Base-by-base conservation (phyloP, 148 eudicot genomes). In the Amaranthus hypochondriacus region DNA sequence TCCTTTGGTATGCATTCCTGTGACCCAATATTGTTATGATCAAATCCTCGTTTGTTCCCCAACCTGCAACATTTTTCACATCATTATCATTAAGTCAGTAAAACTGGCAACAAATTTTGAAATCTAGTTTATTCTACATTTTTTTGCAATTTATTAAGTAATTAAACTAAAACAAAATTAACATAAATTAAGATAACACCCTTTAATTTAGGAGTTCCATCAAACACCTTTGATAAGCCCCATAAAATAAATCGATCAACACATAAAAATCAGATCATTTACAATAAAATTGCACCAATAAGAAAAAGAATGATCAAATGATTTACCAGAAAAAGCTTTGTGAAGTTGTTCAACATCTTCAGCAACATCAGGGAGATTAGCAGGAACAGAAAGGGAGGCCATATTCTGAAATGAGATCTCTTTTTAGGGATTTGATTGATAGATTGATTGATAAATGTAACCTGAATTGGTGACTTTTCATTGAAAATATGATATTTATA, bases 21-120 rank as follows among this genome's bases (percentile, higher is more conserved):
- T 94, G 98, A 49, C 90, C 89, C 78, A 94, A 73, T 64, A 94
- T 91, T 62, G 82, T 59, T 75, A 91, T 91, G 47, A 94, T 87
- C 83, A 87, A 80, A 14, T 54, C 87, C 86, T 94, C 98, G 48
- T 94, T 87, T n/a, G 98, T 94, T 76, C 98, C 98, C 98, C 92
- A 91, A 75, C 98, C 98, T 94, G 73, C 83, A 83, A 73, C 39
- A 28, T 51, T 21, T n/a, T 39, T 58, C 43, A 48, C 48, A 50
- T 62, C 1, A 28, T 13, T 0, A 10, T 42, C 12, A 43, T 28
- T 2, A 28, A 28, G 39, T 28, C 18, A 18, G 39, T 28, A 28
- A 28, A 28, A 28, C 39, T 28, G 0, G 1, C 39, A 28, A 28
- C 2, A 28, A 28, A 28, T 28, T 28, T 1, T 28, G 39, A 28